Base-by-base conservation (phyloP, 345 rosid species). In the Camelina laxa region DNA sequence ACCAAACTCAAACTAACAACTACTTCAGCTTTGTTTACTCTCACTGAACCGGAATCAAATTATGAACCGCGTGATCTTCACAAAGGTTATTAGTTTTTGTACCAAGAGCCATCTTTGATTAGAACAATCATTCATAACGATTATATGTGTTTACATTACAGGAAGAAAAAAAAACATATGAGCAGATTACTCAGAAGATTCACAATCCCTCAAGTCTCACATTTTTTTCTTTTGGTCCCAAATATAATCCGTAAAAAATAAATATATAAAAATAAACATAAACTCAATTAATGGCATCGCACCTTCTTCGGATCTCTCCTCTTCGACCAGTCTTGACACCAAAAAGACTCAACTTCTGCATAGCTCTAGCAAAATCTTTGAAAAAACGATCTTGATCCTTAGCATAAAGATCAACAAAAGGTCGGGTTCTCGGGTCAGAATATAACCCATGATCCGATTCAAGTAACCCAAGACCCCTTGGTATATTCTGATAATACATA, bases 221-320 rank as follows among this genome's bases (percentile, higher is more conserved):
- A 39, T 2, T 63, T 73, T 54, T 31, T 14, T 11, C 9, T 66
- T 17, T 14, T 27, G 30, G 30, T 19, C n/a, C 42, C 7, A 39
- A 64, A 65, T 45, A 73, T 65, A 45, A 64, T 44, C 49, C 39
- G n/a, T 16, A 33, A 33, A 33, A 33, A 66, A 56, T 11, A 53
- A 7, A 53, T 8, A 44, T 8, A 49, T 2, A 63, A 4, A 57
- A 45, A 21, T 6, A 17, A 38, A 48, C 12, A 27, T 12, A 56
- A 47, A 57, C 35, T 85, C 73, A 92, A 44, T 93, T 93, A 44
- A 87, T 63, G 5, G 96, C 93, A 82, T 91, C 96, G 70, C 99
- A 94, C 83, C 90, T 90, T 80, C 80, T 91, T 75, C 99, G 84
- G 77, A 91, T 86, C 87, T 94, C 99, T 6, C 98, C 98, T 57